Base-by-base conservation (phyloP, 2,329 filamentous ascomycete species). In the Epichloe scottii region DNA sequence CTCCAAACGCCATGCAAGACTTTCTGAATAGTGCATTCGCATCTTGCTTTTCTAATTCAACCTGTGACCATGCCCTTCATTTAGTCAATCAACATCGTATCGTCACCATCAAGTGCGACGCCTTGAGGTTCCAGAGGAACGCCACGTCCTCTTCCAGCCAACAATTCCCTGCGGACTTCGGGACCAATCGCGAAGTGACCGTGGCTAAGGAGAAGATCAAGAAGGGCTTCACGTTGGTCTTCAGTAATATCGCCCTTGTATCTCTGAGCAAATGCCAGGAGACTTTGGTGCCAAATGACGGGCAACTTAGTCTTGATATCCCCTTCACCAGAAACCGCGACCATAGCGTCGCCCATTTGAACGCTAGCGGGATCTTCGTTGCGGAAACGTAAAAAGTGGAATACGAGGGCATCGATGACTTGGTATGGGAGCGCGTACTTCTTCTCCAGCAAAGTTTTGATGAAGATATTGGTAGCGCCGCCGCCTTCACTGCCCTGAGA, bases 191-290 rank as follows among this genome's bases (percentile, higher is more conserved):
- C 80, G 54, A 83, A 82, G 69, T 98, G 93, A 0, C 90, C 90
- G 54, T 91, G 82, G 4, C 82, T 84, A 42, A 95, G 73, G 17
- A 98, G 72, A 53, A 98, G 69, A 69, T 98, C 93, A 5, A 98
- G 72, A 48, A 98, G 70, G 0, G 89, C 87, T 69, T 98, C 91
- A 59, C 90, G 77, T 72, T 95, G 90, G 59, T 96, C 90, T 66
- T 96, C 90, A 2, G 89, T 95, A 59, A 96, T 91, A 66, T 97
- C 91, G 59, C 96, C 94, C 62, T 89, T 84, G 70, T 97, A 98
- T 51, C 91, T 78, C 70, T 96, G 87, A 26, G 93, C 89, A 69
- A 98, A 98, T 2, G 88, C 85, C 50, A 98, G 71, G 33, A 98
- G 73, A 59, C 86, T 89, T 71, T 97, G 91, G 67, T 98, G 93